A percentile compares a stretch with the other conserved stretches of the same genome.
These are phyloP conservation scores for Pythium aquatile DNA, from an alignment of 352 stramenopile genomes.

Conservation along the genomic window DNA sequence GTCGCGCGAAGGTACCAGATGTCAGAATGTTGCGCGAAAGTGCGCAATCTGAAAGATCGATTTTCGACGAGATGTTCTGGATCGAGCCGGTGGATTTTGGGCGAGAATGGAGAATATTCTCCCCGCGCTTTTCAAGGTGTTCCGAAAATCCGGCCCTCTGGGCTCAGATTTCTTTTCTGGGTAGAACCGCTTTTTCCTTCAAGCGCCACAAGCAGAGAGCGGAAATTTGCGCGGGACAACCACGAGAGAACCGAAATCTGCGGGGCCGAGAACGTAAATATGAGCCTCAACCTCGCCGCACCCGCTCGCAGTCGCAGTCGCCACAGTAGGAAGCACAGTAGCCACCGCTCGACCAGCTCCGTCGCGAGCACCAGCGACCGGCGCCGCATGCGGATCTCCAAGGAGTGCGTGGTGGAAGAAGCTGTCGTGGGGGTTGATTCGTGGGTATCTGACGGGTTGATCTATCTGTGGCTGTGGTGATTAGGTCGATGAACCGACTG, in stretches of 20 bases:
- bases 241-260: slow-evolving; percentile 7
- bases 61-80: slow-evolving; percentile 11
- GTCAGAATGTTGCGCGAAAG: slow-evolving; percentile 5
- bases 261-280: slow-evolving; percentile 1
- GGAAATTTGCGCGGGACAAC: slow-evolving; percentile 15
- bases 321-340: slow-evolving; percentile 12
- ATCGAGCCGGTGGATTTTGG: slow-evolving; percentile 5
- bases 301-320: slow-evolving; percentile 9
- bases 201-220: slow-evolving; percentile 9
- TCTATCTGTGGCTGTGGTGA: not conserved
- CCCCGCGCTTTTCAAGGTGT: not conserved
- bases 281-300: slow-evolving; percentile 15
- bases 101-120: slow-evolving; percentile 22
- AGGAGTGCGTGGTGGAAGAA: slow-evolving; percentile 41
- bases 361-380: slow-evolving; percentile 24
- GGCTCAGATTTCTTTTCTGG: slow-evolving; percentile 16
- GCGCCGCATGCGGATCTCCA: slow-evolving; percentile 61
- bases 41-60: slow-evolving; percentile 14
- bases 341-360: slow-evolving; percentile 5
- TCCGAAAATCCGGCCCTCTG: slow-evolving; percentile 14
- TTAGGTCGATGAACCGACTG: slow-evolving; percentile 71
- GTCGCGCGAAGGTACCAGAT: slow-evolving; percentile 10
- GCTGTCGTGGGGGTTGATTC: not conserved
- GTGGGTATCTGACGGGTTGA: not conserved
- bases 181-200: slow-evolving; percentile 22